A percentile compares a stretch with the other conserved stretches of the same genome.
These are phyloP conservation scores for Pestalotiopsis sp. DNA, from an alignment of 2,329 filamentous ascomycete species.

Conservation along the genomic window DNA sequence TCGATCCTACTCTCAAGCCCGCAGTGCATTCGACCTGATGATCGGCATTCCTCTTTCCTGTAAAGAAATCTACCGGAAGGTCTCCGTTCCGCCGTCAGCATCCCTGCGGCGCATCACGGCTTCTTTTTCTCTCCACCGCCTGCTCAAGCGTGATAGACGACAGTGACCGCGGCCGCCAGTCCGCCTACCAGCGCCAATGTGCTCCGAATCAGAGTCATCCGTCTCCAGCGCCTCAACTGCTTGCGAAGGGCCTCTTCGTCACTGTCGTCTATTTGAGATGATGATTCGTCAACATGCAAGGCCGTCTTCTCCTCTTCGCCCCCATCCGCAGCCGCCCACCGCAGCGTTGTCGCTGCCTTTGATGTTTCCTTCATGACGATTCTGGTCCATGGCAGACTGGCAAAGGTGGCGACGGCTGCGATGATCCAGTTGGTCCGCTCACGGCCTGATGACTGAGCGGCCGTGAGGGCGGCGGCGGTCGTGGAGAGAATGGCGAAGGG, in stretches of 20 bases:
- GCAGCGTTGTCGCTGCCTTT: not conserved
- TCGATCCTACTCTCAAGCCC: not conserved
- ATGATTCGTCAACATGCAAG: not conserved
- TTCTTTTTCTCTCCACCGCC: not conserved
- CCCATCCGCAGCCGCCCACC: not conserved
- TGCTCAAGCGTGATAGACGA: not conserved
- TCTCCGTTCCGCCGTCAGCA: not conserved
- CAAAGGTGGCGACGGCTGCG: not conserved
- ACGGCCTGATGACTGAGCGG: not conserved
- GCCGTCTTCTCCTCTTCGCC: not conserved
- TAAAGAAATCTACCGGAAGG: not conserved
- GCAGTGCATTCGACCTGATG: not conserved
- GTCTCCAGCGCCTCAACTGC: constrained; percentile 9
- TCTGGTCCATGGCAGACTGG: not conserved
- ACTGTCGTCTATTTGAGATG: not conserved
- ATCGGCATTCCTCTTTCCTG: not conserved
- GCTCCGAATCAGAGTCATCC: not conserved
- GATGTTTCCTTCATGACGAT: constrained; percentile 1
- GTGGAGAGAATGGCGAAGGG: constrained; percentile 7
- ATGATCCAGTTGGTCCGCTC: not conserved
- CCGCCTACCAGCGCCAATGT: constrained; percentile 3
- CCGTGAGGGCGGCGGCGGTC: not conserved
- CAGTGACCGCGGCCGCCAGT: not conserved
- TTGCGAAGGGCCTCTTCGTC: not conserved
- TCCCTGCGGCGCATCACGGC: not conserved